These are phyloP conservation scores for Agapanthus africanus DNA, from an alignment of 106 monocot species.

Conservation along the genomic window DNA sequence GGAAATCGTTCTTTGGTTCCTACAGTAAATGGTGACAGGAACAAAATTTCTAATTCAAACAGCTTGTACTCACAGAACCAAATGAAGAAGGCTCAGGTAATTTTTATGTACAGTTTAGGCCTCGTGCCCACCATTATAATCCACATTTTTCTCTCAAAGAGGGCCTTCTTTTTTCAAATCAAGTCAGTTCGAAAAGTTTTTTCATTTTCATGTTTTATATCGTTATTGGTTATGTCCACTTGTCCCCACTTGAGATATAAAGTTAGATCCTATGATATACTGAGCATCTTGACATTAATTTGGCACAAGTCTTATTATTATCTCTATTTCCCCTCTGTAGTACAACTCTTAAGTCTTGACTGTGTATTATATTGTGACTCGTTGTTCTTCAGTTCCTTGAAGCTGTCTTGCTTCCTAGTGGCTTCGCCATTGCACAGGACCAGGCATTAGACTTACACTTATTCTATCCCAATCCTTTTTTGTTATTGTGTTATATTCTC, in stretches of 20 bases:
- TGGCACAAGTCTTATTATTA: background rate
- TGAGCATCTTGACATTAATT: background rate
- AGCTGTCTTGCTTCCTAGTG: background rate
- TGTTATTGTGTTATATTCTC: no score
- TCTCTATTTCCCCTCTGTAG: background rate
- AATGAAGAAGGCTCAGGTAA: constrained; percentile 26
- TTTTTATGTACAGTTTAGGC: background rate
- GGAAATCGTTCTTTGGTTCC: constrained; percentile 15
- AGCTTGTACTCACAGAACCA: constrained; percentile 8
- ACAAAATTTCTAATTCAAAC: constrained; percentile 9
- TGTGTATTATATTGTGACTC: background rate
- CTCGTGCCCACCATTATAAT: background rate
- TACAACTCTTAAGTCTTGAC: background rate
- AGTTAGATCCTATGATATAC: background rate
- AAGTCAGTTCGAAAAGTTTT: background rate
- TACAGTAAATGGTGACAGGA: constrained; percentile 9
- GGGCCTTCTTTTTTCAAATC: background rate
- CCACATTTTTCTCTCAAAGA: background rate
- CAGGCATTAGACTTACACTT: background rate
- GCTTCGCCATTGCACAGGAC: background rate
- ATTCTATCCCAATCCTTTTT: background rate
- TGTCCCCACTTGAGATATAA: background rate
- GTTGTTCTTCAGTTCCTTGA: background rate
- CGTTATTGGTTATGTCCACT: background rate
- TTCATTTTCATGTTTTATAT: background rate